Base-by-base conservation (phyloP, 2,329 filamentous ascomycete genomes). In the Phoma sp. region DNA sequence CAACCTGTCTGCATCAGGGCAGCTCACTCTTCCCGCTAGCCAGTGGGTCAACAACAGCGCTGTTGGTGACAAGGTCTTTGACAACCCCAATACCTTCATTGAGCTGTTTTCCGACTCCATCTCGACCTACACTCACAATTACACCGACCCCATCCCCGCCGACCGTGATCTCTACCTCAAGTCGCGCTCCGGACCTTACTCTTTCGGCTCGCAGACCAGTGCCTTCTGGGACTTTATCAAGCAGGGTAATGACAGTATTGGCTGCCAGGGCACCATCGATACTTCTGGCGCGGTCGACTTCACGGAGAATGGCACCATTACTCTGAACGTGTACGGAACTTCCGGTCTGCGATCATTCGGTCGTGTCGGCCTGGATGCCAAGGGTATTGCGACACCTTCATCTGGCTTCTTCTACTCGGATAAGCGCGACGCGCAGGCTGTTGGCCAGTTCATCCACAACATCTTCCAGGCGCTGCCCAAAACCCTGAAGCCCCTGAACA, bases 261-360 rank as follows among this genome's bases (percentile, higher is more conserved):
- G 78, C 0, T 74, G 83, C 21, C 83, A 85, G 59, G 82, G 82
- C 6, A 85, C 82, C 0, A 80, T 85, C 51, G 80, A 80, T 67
- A 78, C 79, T 0, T 71, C 79, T 0, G 82, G 82, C 2, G 77
- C 73, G 36, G 65, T 69, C 1, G 78, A 72, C 8, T 81, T 69
- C 61, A 77, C 55, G 1, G 62, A 66, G 31, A 74, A 75, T 46
- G 74, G 80, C 54, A 83, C 81, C 55, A 81, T 85, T 46, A 84
- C 82, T 0, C 74, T 85, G 19, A 85, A 85, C 65, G 69, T 85
- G 4, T 85, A 85, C 70, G 82, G 82, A 8, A 85, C 83, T 0
- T 84, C 82, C 0, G 83, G 83, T 1, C 73, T 84, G 21, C 75
- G 77, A 6, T 84, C 82, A 2, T 68, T 75, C 0, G 81, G 82